Base-by-base conservation (phyloP, 257 asterid species). In the Primulina tabacum region DNA sequence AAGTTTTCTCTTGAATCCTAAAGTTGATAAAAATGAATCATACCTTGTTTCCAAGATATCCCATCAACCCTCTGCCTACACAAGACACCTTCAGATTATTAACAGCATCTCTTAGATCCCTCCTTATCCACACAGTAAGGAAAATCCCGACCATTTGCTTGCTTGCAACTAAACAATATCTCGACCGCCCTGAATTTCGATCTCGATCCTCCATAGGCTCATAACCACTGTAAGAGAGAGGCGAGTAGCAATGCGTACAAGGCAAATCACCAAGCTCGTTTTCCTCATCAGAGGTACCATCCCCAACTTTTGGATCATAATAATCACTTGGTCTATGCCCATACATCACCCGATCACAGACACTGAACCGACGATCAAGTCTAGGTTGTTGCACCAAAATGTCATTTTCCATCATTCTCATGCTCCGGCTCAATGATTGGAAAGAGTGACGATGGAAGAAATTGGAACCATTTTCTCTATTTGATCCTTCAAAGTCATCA, bases 21-120 rank as follows among this genome's bases (percentile, higher is more conserved):
- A 73, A 69, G 56, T 65, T 56, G 6, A 40, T 37, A 47, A 33
- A 78, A 61, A 52, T 37, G 10, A 73, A 29, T 10, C 55, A 20
- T 77, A 94, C 99, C 96, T 94, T 94, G 83, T 94, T 94, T 72
- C 99, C 99, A 29, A 94, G 97, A 82, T 94, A 94, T 6, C 99
- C 99, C 99, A 94, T 94, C 81, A 94, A 78, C 66, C 99, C 99
- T 82, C 99, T 82, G 16, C 99, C 99, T 21, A 94, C 98, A 67
- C 99, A 94, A 53, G 98, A 92, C 21, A 88, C 98, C 86, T 91
- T 94, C 77, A 94, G 72, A 73, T 94, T 91, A 8, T 79, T 76
- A 64, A 94, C 93, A 18, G 87, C 83, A 0, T 88, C 97, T 78
- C 96, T 75, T 10, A 88, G 38, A 71, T 88, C 97, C 71, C 88